Percentiles rank a stretch among this genome's conserved stretches.
Evolutionary conservation across 192 early-diverging fungal species (phyloP).

Genomic region (Dispira simplex): DNA sequence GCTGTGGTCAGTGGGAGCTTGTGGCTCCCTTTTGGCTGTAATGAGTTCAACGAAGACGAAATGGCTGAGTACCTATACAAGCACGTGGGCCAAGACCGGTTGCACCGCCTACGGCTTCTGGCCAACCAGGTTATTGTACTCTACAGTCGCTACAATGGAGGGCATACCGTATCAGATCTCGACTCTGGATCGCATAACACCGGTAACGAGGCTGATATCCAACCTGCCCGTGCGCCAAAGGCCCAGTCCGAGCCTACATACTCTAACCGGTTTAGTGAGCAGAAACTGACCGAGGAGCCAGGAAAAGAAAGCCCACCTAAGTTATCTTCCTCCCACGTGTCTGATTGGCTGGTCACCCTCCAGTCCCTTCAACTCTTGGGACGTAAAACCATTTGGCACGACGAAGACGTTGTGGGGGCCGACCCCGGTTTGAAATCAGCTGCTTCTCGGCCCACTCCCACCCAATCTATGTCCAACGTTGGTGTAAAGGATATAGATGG

Average conservation of each 20-base stretch:
- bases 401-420: neutral
- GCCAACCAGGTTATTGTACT: neutral
- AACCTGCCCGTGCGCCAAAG: neutral
- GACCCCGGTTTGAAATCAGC: neutral
- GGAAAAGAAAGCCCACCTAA: neutral
- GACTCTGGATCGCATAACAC: neutral
- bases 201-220: neutral
- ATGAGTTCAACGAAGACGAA: constrained; percentile 7
- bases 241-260: neutral
- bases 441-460: no score
- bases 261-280: neutral
- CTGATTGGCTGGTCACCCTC: constrained; percentile 7
- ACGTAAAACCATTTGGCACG: neutral
- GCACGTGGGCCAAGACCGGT: neutral
- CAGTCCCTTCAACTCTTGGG: constrained; percentile 5
- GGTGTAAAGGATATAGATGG: no score
- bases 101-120: neutral
- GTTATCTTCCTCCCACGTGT: neutral
- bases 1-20: constrained; percentile 1
- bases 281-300: neutral
- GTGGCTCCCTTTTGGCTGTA: constrained; percentile 11
- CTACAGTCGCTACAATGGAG: neutral
- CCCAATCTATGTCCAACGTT: no score
- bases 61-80: neutral
- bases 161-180: no score